Percentiles rank a stretch among this genome's conserved stretches.
These are phyloP conservation scores for Flaveria linearis DNA, from an alignment of 129 eudicot genomes.

Conservation along the genomic window DNA sequence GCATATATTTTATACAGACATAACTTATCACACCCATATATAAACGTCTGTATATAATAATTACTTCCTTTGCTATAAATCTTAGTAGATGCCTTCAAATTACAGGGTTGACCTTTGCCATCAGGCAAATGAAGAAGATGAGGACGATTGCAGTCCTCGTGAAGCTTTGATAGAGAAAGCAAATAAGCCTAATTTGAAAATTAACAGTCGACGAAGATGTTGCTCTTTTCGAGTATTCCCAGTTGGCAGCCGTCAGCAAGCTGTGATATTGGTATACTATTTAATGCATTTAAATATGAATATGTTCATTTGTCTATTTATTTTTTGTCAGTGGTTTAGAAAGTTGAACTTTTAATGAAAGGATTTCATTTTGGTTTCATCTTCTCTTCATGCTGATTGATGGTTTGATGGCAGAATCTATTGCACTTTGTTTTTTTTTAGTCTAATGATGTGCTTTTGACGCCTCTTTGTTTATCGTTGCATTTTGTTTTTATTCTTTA, in stretches of 20 bases:
- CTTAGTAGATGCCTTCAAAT: background rate
- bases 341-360: background rate
- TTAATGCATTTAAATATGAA: background rate
- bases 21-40: constrained; percentile 1
- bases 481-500: background rate
- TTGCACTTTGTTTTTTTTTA: background rate
- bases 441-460: background rate
- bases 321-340: background rate
- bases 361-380: background rate
- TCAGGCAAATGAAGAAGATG: constrained; percentile 84
- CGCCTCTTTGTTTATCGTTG: background rate
- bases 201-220: constrained; percentile 52
- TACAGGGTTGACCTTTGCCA: constrained; percentile 95
- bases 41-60: background rate
- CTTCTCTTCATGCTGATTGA: background rate
- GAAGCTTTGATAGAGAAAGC: constrained; percentile 67
- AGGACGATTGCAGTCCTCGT: constrained; percentile 68
- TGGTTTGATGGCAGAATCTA: background rate
- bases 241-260: constrained; percentile 81
- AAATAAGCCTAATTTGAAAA: constrained; percentile 39
- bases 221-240: constrained; percentile 52
- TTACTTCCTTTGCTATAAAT: background rate
- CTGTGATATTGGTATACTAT: constrained; percentile 59
- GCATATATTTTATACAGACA: background rate
- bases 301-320: background rate